Percentiles rank a stretch among this genome's conserved stretches.
Conservation (phyloP, 345 rosid genomes). For the Rubroshorea leprosula region DNA sequence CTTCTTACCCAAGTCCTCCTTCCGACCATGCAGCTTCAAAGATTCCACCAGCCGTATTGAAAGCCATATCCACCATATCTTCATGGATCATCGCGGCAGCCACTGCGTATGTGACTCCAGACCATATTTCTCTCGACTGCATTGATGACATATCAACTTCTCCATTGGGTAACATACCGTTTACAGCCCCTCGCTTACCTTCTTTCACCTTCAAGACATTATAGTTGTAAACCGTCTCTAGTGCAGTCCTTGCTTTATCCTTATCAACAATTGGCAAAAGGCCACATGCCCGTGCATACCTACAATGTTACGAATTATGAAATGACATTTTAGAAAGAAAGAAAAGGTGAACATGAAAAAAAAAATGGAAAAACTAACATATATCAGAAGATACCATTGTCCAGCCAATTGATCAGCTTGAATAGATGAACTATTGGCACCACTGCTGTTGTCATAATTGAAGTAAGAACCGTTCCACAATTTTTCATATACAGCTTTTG, state of each 20-base stretch:
- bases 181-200: slow-evolving; percentile 81
- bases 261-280: slow-evolving; percentile 71
- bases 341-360: background rate
- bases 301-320: slow-evolving; percentile 11
- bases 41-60: slow-evolving; percentile 73
- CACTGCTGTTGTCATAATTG: slow-evolving; percentile 62
- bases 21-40: slow-evolving; percentile 83
- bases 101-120: slow-evolving; percentile 87
- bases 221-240: slow-evolving; percentile 65
- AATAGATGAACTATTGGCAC: slow-evolving; percentile 64
- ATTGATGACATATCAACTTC: slow-evolving; percentile 62
- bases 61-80: slow-evolving; percentile 58
- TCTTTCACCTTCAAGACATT: slow-evolving; percentile 78
- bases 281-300: slow-evolving; percentile 88
- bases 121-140: slow-evolving; percentile 95
- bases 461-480: slow-evolving; percentile 95
- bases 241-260: slow-evolving; percentile 53
- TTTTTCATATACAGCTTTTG: slow-evolving; percentile 61
- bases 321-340: background rate
- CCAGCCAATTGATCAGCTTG: slow-evolving; percentile 98
- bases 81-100: slow-evolving; percentile 94
- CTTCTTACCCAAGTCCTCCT: slow-evolving; percentile 68
- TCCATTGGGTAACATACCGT: slow-evolving; percentile 93
- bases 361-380: background rate
- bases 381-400: slow-evolving; percentile 52